Evolutionary conservation across 495 filamentous ascomycete genomes (phyloP).

Genomic region (Neurospora sublineolata): DNA sequence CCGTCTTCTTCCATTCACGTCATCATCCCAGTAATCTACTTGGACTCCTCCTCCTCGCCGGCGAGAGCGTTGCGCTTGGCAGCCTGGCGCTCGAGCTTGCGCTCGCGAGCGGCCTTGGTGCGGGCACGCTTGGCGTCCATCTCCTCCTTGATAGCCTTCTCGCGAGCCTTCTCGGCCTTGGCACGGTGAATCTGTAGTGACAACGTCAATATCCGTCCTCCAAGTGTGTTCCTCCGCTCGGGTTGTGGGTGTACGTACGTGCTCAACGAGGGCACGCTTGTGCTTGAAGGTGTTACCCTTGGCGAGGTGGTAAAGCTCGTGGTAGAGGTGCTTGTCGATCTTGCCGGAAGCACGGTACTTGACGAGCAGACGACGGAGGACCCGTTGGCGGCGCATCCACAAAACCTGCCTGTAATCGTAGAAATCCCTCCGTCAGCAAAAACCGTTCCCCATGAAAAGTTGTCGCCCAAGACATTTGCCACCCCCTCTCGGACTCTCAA

Average conservation of each 20-base stretch:
- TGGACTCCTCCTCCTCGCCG: constrained; percentile 58
- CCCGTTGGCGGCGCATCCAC: constrained; percentile 99
- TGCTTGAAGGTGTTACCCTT: constrained; percentile 99
- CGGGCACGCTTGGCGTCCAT: constrained; percentile 99
- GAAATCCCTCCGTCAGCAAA: constrained; percentile 19
- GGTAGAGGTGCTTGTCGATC: constrained; percentile 99
- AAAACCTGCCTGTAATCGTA: constrained; percentile 62
- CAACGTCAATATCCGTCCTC: constrained; percentile 7
- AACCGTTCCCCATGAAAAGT: not conserved
- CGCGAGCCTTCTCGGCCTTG: constrained; percentile 96
- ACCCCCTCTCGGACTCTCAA: not conserved
- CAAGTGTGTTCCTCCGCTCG: not conserved
- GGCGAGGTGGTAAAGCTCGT: constrained; percentile 97
- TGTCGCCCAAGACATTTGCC: not conserved
- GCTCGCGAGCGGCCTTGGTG: constrained; percentile 98
- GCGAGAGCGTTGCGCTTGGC: constrained; percentile 80
- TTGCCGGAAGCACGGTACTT: constrained; percentile 99
- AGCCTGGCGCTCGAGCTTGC: constrained; percentile 75
- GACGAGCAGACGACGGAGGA: constrained; percentile 95
- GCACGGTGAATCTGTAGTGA: constrained; percentile 84
- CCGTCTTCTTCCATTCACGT: constrained; percentile 26
- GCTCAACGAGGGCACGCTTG: constrained; percentile 98
- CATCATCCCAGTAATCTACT: constrained; percentile 22
- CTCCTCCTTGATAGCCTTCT: constrained; percentile 90
- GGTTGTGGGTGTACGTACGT: constrained; percentile 60